A percentile compares a stretch with the other conserved stretches of the same genome.
Evolutionary conservation across 495 filamentous ascomycete species (phyloP).

Genomic region (Peziza echinospora): DNA sequence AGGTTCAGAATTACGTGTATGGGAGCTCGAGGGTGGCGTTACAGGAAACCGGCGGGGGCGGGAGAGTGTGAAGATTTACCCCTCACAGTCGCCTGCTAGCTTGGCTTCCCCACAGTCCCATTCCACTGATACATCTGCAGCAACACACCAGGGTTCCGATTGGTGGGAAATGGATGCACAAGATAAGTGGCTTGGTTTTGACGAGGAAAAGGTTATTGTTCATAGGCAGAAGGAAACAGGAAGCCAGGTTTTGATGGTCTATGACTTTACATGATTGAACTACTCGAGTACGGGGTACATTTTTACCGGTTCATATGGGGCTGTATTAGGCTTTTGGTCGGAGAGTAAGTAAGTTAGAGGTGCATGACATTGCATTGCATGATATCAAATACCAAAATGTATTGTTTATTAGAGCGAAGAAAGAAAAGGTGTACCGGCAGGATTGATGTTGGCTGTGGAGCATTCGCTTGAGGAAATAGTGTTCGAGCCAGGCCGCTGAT

Average conservation of each 20-base stretch:
- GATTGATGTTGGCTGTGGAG: too few species aligned
- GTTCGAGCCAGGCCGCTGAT: background rate
- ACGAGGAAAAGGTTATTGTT: slow-evolving; percentile 81
- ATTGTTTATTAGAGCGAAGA: too few species aligned
- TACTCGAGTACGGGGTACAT: background rate
- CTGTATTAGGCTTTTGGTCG: too few species aligned
- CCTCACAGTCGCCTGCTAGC: background rate
- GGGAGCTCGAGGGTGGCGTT: slow-evolving; percentile 71
- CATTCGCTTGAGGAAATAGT: too few species aligned
- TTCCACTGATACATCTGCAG: slow-evolving; percentile 2
- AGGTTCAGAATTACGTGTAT: slow-evolving; percentile 75
- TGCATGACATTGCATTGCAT: background rate
- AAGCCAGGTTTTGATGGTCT: slow-evolving; percentile 56
- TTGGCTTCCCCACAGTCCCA: background rate
- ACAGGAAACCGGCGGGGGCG: slow-evolving; percentile 12
- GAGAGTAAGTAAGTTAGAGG: background rate
- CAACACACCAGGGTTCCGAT: background rate
- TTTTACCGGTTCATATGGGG: too few species aligned
- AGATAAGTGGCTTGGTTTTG: slow-evolving; percentile 52
- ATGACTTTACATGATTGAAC: slow-evolving; percentile 46
- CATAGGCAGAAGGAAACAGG: slow-evolving; percentile 47
- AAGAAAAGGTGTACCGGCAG: too few species aligned
- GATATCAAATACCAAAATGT: too few species aligned
- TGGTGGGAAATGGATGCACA: slow-evolving; percentile 17
- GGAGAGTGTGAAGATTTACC: slow-evolving; percentile 11